Percentiles rank a stretch among this genome's conserved stretches.
Conservation (phyloP, 176 grass and related monocot species). For the Zea mays region DNA sequence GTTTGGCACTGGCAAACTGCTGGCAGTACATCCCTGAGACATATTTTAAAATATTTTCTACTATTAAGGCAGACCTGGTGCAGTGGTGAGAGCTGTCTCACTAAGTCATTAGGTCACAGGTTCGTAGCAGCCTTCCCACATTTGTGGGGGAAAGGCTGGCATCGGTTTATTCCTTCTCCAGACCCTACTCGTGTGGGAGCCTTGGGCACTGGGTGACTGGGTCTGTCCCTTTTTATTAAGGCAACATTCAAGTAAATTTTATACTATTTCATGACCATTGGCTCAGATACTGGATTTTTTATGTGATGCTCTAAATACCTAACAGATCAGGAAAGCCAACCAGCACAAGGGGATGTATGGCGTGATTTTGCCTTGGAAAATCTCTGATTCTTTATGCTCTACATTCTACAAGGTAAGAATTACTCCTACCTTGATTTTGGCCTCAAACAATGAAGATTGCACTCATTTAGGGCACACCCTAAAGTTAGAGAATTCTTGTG, state of each 20-base stretch:
- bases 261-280: neutral
- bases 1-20: conserved; percentile 6
- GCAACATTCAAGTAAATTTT: neutral
- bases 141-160: no score
- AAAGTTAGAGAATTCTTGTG: conserved; percentile 1
- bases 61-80: neutral
- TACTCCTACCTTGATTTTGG: neutral
- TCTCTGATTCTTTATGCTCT: conserved; percentile 51
- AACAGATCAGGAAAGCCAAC: conserved; percentile 78
- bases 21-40: neutral
- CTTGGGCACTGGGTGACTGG: no score
- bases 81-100: no score
- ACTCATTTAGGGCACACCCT: neutral
- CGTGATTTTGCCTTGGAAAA: conserved; percentile 81
- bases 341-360: conserved; percentile 75
- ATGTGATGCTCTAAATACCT: conserved; percentile 19
- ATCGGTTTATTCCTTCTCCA: no score
- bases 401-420: conserved; percentile 43
- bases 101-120: no score
- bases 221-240: neutral
- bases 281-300: neutral
- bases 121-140: no score
- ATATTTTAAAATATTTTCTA: neutral
- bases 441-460: neutral
- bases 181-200: no score